Conservation (phyloP, 2,329 filamentous ascomycete species). For the Fusarium aywerte region DNA sequence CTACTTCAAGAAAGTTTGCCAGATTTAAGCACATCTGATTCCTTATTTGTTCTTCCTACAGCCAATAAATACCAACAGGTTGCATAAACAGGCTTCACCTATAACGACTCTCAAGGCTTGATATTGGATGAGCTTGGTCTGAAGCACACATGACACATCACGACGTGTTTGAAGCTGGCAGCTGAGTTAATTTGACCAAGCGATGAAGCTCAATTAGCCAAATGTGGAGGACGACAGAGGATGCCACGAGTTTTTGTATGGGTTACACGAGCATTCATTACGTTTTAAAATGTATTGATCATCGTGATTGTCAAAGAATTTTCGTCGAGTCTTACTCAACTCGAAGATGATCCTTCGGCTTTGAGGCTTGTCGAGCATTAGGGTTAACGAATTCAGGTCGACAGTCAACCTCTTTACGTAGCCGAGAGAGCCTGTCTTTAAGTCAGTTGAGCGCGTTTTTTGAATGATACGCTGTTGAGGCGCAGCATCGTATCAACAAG, state of each 20-base stretch:
- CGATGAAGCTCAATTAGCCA: background rate
- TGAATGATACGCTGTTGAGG: slow-evolving; percentile 29
- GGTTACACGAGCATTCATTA: slow-evolving; percentile 26
- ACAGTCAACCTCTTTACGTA: background rate
- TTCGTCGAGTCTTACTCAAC: background rate
- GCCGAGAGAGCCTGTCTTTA: background rate
- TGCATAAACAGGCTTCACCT: background rate
- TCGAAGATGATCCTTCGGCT: background rate
- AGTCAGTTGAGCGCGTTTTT: background rate
- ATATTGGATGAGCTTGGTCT: slow-evolving; percentile 11
- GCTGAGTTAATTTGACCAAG: background rate
- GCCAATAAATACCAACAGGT: background rate
- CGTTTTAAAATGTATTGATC: background rate
- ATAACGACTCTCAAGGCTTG: background rate
- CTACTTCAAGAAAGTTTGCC: background rate
- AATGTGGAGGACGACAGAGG: slow-evolving; percentile 10
- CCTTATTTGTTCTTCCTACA: background rate
- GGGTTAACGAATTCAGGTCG: background rate
- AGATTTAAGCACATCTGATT: background rate
- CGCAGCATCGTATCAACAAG: slow-evolving; percentile 16
- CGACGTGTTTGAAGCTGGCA: slow-evolving; percentile 16
- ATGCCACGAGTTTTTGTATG: slow-evolving; percentile 26
- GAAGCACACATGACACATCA: background rate
- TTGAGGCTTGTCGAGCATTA: background rate
- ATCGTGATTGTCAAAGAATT: slow-evolving; percentile 1